These are phyloP conservation scores for Beauveria sp. DNA, from an alignment of 2,329 filamentous ascomycete species.

Conservation along the genomic window DNA sequence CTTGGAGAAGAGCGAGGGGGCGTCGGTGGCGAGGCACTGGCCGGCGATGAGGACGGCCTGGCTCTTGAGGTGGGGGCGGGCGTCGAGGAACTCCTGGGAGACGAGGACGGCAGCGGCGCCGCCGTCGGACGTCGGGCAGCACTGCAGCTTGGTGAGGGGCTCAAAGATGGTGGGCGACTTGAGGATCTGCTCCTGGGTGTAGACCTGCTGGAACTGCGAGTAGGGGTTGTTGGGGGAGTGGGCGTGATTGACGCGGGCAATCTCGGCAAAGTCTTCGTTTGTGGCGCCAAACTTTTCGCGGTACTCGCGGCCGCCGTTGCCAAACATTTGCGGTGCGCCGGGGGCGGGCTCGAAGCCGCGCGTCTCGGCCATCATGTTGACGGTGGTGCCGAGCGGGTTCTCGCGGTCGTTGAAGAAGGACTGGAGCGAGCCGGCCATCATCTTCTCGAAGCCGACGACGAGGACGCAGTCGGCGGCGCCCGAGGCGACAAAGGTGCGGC, in stretches of 20 bases:
- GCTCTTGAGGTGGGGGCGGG: slow-evolving; percentile 69
- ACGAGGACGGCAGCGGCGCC: slow-evolving; percentile 83
- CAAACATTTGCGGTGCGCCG: slow-evolving; percentile 87
- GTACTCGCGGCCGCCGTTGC: slow-evolving; percentile 87
- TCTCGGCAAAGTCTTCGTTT: slow-evolving; percentile 84
- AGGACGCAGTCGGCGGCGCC: slow-evolving; percentile 82
- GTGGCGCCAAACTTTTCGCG: slow-evolving; percentile 92
- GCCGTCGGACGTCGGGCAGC: slow-evolving; percentile 92
- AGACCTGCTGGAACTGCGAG: slow-evolving; percentile 93
- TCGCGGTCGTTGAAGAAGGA: slow-evolving; percentile 77
- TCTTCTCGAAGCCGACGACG: slow-evolving; percentile 96
- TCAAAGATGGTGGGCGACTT: slow-evolving; percentile 69
- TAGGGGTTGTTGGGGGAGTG: slow-evolving; percentile 92
- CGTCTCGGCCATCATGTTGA: slow-evolving; percentile 74
- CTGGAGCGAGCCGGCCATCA: slow-evolving; percentile 85
- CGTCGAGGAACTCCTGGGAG: slow-evolving; percentile 80
- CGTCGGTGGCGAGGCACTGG: slow-evolving; percentile 80
- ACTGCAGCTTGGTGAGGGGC: slow-evolving; percentile 95
- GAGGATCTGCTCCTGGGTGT: slow-evolving; percentile 76
- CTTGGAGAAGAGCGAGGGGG: slow-evolving; percentile 67
- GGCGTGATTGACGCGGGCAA: slow-evolving; percentile 84
- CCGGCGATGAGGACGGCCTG: slow-evolving; percentile 87
- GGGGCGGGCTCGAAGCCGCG: slow-evolving; percentile 75
- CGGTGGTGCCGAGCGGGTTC: slow-evolving; percentile 66
- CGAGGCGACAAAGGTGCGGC: slow-evolving; percentile 66